Evolutionary conservation across 164 flowering plant species (phyloP).

Genomic region (Umbilicus rupestris): DNA sequence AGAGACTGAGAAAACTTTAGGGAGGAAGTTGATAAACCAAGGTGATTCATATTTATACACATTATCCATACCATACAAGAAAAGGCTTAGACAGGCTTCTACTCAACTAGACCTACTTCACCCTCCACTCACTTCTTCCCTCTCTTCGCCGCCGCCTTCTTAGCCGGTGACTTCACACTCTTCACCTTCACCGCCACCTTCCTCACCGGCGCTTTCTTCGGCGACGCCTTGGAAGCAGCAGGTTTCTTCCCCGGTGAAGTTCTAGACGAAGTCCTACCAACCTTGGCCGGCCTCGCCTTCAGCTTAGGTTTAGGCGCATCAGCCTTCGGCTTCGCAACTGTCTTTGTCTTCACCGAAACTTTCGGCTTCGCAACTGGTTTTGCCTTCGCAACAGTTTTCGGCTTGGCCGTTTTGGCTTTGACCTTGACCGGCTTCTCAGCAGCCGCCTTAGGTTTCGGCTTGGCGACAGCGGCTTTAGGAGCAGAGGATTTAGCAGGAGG

Average conservation of each 20-base stretch:
- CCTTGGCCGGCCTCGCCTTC: conserved; percentile 5
- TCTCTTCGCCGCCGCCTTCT: conserved; percentile 3
- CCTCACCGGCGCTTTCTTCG: not conserved
- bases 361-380: conserved; percentile 13
- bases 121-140: not conserved
- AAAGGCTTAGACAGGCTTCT: not conserved
- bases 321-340: conserved; percentile 4
- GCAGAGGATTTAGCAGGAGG: conserved; percentile 14
- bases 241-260: conserved; percentile 2
- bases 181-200: not conserved
- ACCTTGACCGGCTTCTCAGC: conserved; percentile 7
- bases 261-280: not conserved
- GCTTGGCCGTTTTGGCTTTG: conserved; percentile 12
- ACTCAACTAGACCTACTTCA: not conserved
- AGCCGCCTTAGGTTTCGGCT: conserved; percentile 12
- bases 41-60: too few species aligned
- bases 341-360: not conserved
- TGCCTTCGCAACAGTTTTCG: conserved; percentile 13
- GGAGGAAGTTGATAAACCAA: too few species aligned
- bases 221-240: not conserved
- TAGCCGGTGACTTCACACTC: conserved; percentile 2
- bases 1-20: too few species aligned
- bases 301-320: not conserved
- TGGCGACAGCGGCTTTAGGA: conserved; percentile 13
- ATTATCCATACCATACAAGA: not conserved